Evolutionary conservation across 2,329 filamentous ascomycete species (phyloP), one percentile per base, ranked within the genome.

Genomic region (Cladosporium sp.): DNA sequence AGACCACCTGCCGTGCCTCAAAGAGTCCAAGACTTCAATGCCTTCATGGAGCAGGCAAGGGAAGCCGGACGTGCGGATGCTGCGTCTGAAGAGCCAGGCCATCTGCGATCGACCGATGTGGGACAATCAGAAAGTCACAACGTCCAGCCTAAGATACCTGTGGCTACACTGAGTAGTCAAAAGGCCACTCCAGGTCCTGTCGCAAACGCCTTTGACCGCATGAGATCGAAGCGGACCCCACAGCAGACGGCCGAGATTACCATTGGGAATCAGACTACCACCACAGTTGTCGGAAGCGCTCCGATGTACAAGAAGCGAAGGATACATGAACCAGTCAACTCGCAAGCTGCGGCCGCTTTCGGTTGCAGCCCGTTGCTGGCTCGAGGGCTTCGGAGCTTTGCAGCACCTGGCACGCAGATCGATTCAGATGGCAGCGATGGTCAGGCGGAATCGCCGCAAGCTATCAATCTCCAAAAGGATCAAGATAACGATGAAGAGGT

Each of bases 181-280:
- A 73, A 68, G 51, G 67, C 70, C 22, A 75, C 73, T 2, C 73
- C 75, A 15, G 80, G 80, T 43, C 68, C 78, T 0, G 75, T 88
- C 22, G 80, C 82, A 54, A 85, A 81, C 67, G 85, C 85, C 1
- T 87, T 87, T 64, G 83, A 86, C 69, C 79, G 82, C 17, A 87
- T 87, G 83, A 79, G 85, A 15, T 80, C 82, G 1, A 88, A 84
- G 68, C 81, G 88, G 36, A 75, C 81, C 1, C 81, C 82, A 1
- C 75, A 81, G 28, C 86, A 90, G 66, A 76, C 87, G 54, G 88
- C 89, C 19, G 90, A 88, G 1, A 89, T 93, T 50, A 92, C 88
- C 0, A 84, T 93, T 56, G 89, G 88, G 1, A 80, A 86, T 61
- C 82, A 80, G 47, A 90, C 86, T 0, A 87, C 84, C 0, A 86